Conservation (phyloP, 768 basidiomycete species). For the Calvatia gigantea region DNA sequence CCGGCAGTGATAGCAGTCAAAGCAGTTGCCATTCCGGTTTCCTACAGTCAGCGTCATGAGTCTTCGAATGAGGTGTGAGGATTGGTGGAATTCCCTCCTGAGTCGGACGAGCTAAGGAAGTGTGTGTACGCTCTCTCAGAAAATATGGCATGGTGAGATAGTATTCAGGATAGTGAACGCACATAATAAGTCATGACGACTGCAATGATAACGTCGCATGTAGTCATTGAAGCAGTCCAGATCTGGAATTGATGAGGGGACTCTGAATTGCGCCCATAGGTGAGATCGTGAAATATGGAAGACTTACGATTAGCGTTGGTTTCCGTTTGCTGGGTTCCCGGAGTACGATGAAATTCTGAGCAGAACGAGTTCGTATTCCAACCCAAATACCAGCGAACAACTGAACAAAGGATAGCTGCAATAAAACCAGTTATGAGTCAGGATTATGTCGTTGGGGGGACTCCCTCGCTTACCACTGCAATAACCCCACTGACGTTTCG, state of each 20-base stretch:
- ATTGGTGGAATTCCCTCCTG: conserved; percentile 1
- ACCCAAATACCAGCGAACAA: not conserved
- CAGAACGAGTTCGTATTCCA: not conserved
- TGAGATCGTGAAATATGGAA: not conserved
- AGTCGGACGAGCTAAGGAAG: conserved; percentile 7
- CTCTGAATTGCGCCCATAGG: not conserved
- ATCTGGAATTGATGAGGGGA: not conserved
- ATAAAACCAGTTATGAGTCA: not conserved
- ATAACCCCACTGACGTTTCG: not conserved
- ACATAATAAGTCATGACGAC: conserved; percentile 6
- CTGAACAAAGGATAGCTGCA: conserved; percentile 1
- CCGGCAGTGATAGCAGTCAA: not conserved
- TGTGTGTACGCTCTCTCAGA: no score
- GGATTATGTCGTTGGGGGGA: not conserved
- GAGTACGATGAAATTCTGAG: not conserved
- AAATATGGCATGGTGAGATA: not conserved
- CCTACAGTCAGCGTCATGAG: not conserved
- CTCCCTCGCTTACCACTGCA: not conserved
- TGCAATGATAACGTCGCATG: conserved; percentile 2
- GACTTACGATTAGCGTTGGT: no score
- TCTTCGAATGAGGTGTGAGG: not conserved
- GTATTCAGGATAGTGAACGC: not conserved
- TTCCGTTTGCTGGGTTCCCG: no score
- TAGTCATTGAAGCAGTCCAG: conserved; percentile 1
- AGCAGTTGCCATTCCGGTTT: conserved; percentile 4